These are phyloP conservation scores for Phytomonas serpens DNA, from an alignment of 208 protist species.

Conservation along the genomic window DNA sequence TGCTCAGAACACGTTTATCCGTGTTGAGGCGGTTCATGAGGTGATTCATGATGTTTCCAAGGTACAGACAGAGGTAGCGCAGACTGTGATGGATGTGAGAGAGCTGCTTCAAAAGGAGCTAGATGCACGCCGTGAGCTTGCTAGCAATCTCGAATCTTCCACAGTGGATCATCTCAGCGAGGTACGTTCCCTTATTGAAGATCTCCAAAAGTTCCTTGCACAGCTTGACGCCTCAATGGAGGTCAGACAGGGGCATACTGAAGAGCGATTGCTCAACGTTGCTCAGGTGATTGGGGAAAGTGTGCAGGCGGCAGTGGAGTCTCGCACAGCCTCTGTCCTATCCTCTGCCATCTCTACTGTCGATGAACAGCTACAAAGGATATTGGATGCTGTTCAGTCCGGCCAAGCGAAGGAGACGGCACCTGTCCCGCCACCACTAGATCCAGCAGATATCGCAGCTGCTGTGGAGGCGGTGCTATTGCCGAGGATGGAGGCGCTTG, in stretches of 20 bases:
- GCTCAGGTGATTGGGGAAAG: conserved; percentile 67
- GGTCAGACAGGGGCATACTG: conserved; percentile 22
- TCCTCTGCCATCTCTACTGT: conserved; percentile 18
- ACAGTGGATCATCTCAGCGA: background rate
- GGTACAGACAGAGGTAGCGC: conserved; percentile 25
- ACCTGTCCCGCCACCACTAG: conserved; percentile 12
- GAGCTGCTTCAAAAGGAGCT: conserved; percentile 18
- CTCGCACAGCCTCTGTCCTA: conserved; percentile 18
- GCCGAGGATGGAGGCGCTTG: conserved; percentile 27
- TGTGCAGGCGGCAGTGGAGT: conserved; percentile 34
- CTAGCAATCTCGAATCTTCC: background rate
- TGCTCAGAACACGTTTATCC: conserved; percentile 24
- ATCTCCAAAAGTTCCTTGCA: background rate
- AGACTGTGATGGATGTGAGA: conserved; percentile 24
- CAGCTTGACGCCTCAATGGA: conserved; percentile 7
- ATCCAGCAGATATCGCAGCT: conserved; percentile 21
- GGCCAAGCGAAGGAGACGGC: conserved; percentile 2
- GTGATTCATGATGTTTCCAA: conserved; percentile 24
- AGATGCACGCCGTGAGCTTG: conserved; percentile 6
- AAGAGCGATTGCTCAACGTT: conserved; percentile 38
- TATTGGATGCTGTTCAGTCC: conserved; percentile 11
- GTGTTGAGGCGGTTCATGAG: conserved; percentile 33
- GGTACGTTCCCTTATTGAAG: background rate
- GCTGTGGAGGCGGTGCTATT: conserved; percentile 44
- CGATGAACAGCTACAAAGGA: conserved; percentile 15